Base-by-base conservation (phyloP, 2,329 filamentous ascomycete species). In the Diaporthe sp. region DNA sequence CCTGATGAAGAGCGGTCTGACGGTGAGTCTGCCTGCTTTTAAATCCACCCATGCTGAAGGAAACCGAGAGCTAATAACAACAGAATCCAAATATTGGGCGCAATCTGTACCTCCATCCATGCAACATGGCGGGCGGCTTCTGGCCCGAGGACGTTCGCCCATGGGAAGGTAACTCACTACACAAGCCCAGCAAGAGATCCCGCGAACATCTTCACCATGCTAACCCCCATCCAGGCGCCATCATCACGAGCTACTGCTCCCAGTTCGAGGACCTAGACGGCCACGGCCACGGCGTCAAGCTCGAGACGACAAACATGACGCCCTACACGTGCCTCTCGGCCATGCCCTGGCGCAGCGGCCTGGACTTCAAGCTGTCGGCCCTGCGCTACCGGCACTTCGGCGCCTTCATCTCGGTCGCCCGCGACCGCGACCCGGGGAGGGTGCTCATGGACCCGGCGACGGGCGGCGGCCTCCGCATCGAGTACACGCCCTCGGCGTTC, bases 201-300 rank as follows among this genome's bases (percentile, higher is more conserved):
- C 8, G 25, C 22, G 15, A 22, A 12, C 8, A 9, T 7, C n/a
- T 25, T 25, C 3, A 17, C 13, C 57, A 25, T 15, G 55, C 75
- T 78, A 40, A 78, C 72, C 4, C 1, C 47, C 10, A 33, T 84
- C 82, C 87, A 88, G 93, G 95, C 22, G 89, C 92, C 2, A 96
- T 96, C 78, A 90, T 98, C 74, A 98, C 96, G 0, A 90, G 91
- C 5, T 92, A 96, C 25, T 92, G 94, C 77, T 90, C 88, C 57
- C 91, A 94, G 71, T 95, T 96, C 78, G 94, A 97, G 77, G 93
- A 98, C 78, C 87, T 96, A 0, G 95, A 98, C 81, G 90, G 90
- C 8, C 87, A 92, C 55, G 95, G 95, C 74, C 95, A 98, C 79
- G 96, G 96, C 52, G 88, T 89, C 66, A 97, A 97, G 82, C 86